Percentiles rank a stretch among this genome's conserved stretches.
Evolutionary conservation across 768 basidiomycete genomes (phyloP).

Genomic region (Tricholoma bakamatsutake): DNA sequence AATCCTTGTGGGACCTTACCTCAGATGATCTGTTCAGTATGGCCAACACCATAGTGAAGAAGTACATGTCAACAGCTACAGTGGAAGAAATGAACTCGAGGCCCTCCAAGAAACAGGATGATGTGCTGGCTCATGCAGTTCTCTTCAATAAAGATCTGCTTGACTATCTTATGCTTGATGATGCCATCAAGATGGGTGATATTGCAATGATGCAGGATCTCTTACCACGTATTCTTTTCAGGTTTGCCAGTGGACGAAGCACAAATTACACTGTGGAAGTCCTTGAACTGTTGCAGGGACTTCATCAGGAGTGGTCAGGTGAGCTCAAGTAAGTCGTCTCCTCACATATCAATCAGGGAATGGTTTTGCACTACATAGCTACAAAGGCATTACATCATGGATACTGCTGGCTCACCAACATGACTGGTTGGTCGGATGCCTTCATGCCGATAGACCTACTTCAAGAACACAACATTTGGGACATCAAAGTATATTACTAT

Average conservation of each 20-base stretch:
- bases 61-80: constrained; percentile 26
- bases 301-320: background rate
- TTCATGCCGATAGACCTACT: too few species aligned
- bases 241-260: constrained; percentile 19
- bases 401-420: too few species aligned
- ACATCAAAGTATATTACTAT: too few species aligned
- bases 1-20: constrained; percentile 17
- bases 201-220: constrained; percentile 28
- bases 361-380: too few species aligned
- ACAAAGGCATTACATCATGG: too few species aligned
- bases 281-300: background rate
- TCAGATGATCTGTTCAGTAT: constrained; percentile 23
- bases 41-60: constrained; percentile 20
- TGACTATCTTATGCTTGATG: constrained; percentile 27
- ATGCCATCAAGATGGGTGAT: constrained; percentile 32
- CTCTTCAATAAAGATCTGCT: constrained; percentile 32
- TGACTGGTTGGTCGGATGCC: too few species aligned
- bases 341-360: background rate
- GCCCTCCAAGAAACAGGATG: constrained; percentile 19
- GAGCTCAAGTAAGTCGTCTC: background rate
- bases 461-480: too few species aligned
- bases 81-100: constrained; percentile 12
- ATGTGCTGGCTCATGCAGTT: constrained; percentile 19
- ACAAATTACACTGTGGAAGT: background rate
- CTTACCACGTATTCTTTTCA: constrained; percentile 24